phyloP scores from a whole-genome alignment of 2,329 filamentous ascomycete genomes.

The Proliferodiscus dingleyae region DNA sequence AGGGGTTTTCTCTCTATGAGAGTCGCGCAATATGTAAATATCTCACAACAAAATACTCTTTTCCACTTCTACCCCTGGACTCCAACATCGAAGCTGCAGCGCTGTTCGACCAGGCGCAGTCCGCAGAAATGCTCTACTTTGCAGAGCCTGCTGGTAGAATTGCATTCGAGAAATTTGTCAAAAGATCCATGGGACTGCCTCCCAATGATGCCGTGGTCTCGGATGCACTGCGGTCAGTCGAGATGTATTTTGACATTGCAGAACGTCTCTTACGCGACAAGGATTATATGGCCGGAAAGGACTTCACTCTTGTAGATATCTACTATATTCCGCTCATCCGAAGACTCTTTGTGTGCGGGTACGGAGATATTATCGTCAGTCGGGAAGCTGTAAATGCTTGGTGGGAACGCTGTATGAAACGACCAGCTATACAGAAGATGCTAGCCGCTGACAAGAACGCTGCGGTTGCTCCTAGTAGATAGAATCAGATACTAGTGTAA shows the following conservation, averaged over 20 bases:
- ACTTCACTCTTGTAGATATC: constrained; percentile 42
- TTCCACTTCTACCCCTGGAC: constrained; percentile 37
- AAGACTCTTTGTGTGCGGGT: constrained; percentile 38
- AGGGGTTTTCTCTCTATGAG: constrained; percentile 42
- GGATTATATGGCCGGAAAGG: constrained; percentile 41
- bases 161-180: constrained; percentile 42
- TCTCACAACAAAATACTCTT: constrained; percentile 41
- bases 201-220: constrained; percentile 38
- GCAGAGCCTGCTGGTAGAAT: constrained; percentile 40
- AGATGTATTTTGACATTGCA: constrained; percentile 40
- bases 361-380: constrained; percentile 33
- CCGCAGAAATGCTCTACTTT: constrained; percentile 40
- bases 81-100: constrained; percentile 38
- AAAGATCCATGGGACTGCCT: constrained; percentile 39
- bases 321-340: constrained; percentile 43
- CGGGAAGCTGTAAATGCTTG: constrained; percentile 37
- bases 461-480: constrained; percentile 24
- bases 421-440: constrained; percentile 35
- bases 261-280: constrained; percentile 36
- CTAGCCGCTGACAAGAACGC: constrained; percentile 35
- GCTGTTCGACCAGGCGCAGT: constrained; percentile 41
- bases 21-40: constrained; percentile 45
- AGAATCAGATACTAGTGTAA: constrained; percentile 14
- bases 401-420: constrained; percentile 37
- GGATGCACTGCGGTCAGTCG: constrained; percentile 34